phyloP scores from a whole-genome alignment of 441 rosid species.

The Pelargonium cotyledonis region DNA sequence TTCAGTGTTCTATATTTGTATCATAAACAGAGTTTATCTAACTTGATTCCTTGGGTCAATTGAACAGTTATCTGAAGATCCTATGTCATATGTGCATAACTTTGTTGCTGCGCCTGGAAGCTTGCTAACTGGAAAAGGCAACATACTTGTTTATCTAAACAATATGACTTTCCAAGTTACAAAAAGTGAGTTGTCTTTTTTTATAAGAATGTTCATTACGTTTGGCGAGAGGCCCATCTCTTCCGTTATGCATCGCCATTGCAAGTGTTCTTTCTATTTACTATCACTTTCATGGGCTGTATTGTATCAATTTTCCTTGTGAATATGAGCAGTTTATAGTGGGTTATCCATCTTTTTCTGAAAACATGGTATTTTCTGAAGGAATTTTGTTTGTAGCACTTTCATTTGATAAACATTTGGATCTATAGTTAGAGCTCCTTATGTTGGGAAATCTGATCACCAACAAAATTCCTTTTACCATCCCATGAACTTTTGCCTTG shows the following conservation, averaged over 20 bases:
- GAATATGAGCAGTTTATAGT: not conserved
- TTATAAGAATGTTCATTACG: not conserved
- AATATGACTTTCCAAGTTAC: conserved; percentile 57
- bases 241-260: too few relatives aligned
- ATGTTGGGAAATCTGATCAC: not conserved
- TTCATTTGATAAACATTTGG: not conserved
- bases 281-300: not conserved
- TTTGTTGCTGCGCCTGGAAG: conserved; percentile 65
- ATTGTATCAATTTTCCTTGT: not conserved
- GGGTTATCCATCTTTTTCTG: not conserved
- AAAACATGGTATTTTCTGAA: not conserved
- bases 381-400: not conserved
- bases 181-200: conserved; percentile 39
- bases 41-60: conserved; percentile 18
- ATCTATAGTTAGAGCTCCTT: not conserved
- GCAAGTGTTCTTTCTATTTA: not conserved
- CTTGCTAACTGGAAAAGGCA: conserved; percentile 68
- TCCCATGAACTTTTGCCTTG: too few relatives aligned
- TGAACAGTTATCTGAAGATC: conserved; percentile 70
- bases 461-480: too few relatives aligned
- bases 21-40: conserved; percentile 2
- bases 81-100: conserved; percentile 51
- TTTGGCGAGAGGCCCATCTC: too few relatives aligned
- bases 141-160: conserved; percentile 57
- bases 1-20: not conserved